Evolutionary conservation across 306 rosid species (phyloP), one percentile per base, ranked within the genome.

Genomic region (Mimosa bimucronata): DNA sequence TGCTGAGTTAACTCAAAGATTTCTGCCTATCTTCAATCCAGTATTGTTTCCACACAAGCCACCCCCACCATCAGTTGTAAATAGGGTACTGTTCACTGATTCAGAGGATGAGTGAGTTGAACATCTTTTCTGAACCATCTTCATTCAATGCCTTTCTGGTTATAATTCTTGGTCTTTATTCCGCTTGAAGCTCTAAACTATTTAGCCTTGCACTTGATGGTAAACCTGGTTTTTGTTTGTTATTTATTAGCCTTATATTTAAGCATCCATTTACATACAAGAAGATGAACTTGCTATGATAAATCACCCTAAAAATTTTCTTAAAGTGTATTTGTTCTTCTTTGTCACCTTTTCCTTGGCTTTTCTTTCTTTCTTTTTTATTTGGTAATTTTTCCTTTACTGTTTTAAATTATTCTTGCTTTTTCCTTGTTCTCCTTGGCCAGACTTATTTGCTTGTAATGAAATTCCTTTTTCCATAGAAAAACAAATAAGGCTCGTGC

Each of bases 21-120:
- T 96, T 85, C 84, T 87, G 18, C 89, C 94, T 74, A 68, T 91
- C 84, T 93, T 91, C 82, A 91, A 93, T 82, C 97, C 94, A 26
- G 87, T 89, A 80, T 88, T 96, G 81, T 96, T 89, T 86, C 98
- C 99, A 26, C 97, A 88, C 69, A 91, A 91, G 88, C 89, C 98
- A 86, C 99, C 97, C 66, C 81, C 87, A 4, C 85, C 96, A 68
- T 91, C 91, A 19, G 91, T 89, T 72, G 89, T 88, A 73, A 93
- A 90, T 67, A 83, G 97, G 86, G 83, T 91, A 57, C 97, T 95
- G 79, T 95, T 93, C 85, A 95, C 99, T 25, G 97, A 96, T 85
- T 87, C 97, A 60, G 99, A 96, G 88, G 98, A 93, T 67, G 98
- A 88, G 98, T 96, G 85, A 91, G 98, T 89, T 81, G 73, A 89